Base-by-base conservation (phyloP, 2,329 filamentous ascomycete genomes). In the Aspergillus tubingensis region DNA sequence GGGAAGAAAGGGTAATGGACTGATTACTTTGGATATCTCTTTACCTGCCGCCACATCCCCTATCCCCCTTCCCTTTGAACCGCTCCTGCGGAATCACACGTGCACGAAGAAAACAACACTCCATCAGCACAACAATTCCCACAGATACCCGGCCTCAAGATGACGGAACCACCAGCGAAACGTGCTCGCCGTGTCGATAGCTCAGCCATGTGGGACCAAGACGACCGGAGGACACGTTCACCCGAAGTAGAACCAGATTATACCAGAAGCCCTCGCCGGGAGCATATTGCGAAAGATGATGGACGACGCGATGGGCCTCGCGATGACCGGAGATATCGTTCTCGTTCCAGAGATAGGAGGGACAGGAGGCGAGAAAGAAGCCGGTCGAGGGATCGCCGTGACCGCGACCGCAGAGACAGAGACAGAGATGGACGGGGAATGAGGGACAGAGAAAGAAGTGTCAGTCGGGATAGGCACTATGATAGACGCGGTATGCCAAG, bases 121-220 rank as follows among this genome's bases (percentile, higher is more conserved):
- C 39, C 23, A 50, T 32, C 47, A 52, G n/a, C 32, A 17, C 27
- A 54, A 44, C 10, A 47, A 15, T 8, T n/a, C 38, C 49, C 25
- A 17, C 25, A 50, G 50, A 30, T 59, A 61, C 57, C 57, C 47
- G 59, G 39, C 36, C 52, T 54, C 11, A 51, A 73, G 52, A 86
- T 86, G 84, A 74, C 82, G 23, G 83, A 85, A 67, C 81, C 80
- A 65, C 78, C 83, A 61, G 73, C 80, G 55, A 84, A 83, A 70
- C 81, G 82, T 54, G 72, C 80, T 19, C 79, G 81, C 61, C 75
- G 80, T 51, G 80, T 80, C n/a, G 86, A 88, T 66, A 86, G 83
- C 73, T 83, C 82, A 54, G 80, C 84, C 55, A 86, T 86, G 82
- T 86, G 85, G 84, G 86, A 89, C 63, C 70, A 72, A 59, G 74